Percentiles rank a stretch among this genome's conserved stretches.
Evolutionary conservation across 306 rosid genomes (phyloP).

Genomic region (Macrotyloma uniflorum): DNA sequence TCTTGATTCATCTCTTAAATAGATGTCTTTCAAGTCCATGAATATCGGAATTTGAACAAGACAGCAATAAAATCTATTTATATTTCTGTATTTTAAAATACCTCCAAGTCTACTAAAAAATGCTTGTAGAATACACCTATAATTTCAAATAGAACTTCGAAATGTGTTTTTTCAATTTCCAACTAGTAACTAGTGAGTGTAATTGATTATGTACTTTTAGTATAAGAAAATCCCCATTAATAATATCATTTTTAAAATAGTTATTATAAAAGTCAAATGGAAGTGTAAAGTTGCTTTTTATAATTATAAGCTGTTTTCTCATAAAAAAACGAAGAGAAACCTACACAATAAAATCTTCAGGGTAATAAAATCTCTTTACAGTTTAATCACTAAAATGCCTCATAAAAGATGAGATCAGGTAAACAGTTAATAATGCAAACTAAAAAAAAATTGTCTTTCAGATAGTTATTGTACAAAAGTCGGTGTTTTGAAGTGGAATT

Average conservation of each 20-base stretch:
- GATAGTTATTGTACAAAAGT: not conserved
- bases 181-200: too few species aligned
- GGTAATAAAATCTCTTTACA: not conserved
- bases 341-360: not conserved
- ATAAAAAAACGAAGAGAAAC: not conserved
- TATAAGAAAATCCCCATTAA: too few species aligned
- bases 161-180: not conserved
- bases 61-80: not conserved
- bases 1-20: not conserved
- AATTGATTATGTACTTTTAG: too few species aligned
- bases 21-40: not conserved
- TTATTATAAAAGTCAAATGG: too few species aligned
- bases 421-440: not conserved
- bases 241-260: too few species aligned
- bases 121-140: not conserved
- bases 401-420: constrained; percentile 4
- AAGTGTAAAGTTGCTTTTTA: too few species aligned
- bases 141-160: not conserved
- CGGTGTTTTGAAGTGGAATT: constrained; percentile 13
- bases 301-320: too few species aligned
- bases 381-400: constrained; percentile 1
- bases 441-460: not conserved
- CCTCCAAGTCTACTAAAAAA: not conserved
- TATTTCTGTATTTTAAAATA: not conserved
- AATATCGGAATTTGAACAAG: not conserved